Base-by-base conservation (phyloP, 2,329 filamentous ascomycete species). In the Xylariales sp. region DNA sequence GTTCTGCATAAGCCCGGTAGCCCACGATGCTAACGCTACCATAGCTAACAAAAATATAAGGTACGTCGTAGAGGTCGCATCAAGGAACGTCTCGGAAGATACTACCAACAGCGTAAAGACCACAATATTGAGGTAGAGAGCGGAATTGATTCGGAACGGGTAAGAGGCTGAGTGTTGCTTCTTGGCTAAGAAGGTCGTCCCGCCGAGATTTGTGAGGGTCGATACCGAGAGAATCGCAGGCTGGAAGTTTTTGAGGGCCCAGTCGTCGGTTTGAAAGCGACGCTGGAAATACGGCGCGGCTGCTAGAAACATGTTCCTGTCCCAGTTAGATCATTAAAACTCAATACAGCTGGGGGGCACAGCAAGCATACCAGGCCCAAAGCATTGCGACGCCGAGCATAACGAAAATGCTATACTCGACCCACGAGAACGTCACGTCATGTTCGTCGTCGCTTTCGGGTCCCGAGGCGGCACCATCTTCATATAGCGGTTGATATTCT, bases 271-370 rank as follows among this genome's bases (percentile, higher is more conserved):
- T 53, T 86, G 82, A 80, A 98, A 97, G 73, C 95, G 93, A 57
- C 84, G 85, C 76, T 94, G 90, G 81, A 98, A 97, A 83, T 98
- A 98, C 4, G 95, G 93, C 1, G 93, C 93, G 8, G 95, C 94
- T 53, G 96, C 95, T 73, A 98, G 88, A 80, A 98, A 97, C 95
- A 97, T 97, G 83, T 98, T 98, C 93, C 93, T 95, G 72, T 16
- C 36, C 49, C 28, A 34, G 30, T 67, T 32, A 62, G 50, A 63
- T 49, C 70, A 56, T 55, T 49, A 5, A 34, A 61, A 64, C 50
- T 48, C 52, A 18, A n/a, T 16, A 14, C 14, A 60, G 53, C 53
- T 39, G 52, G 63, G 34, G 30, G 65, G 39, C 54, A 32, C 39
- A 41, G 56, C 75, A 46, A 62, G n/a, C 87, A 73, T 87, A 97